phyloP scores from a whole-genome alignment of 1,139 yeast genomes.

The Debaryomycetaceae sp. region DNA sequence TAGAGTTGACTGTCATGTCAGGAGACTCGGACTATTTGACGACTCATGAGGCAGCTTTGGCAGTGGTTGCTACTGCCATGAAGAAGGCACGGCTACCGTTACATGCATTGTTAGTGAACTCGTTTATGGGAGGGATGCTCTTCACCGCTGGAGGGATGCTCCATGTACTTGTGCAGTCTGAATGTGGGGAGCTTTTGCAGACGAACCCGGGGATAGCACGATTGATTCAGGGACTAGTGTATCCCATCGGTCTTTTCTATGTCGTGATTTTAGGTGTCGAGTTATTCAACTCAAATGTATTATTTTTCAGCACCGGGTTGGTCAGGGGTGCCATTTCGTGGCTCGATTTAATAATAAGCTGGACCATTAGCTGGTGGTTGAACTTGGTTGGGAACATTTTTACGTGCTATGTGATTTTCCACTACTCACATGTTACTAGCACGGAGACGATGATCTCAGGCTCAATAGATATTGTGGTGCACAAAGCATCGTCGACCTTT shows the following conservation, averaged over 20 bases:
- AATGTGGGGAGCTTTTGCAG: conserved; percentile 38
- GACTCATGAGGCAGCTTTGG: conserved; percentile 76
- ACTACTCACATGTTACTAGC: conserved; percentile 48
- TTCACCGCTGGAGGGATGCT: conserved; percentile 76
- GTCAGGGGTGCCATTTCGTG: conserved; percentile 66
- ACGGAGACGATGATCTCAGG: conserved; percentile 40
- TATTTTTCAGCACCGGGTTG: conserved; percentile 65
- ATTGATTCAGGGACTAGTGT: conserved; percentile 53
- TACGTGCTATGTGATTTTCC: conserved; percentile 60
- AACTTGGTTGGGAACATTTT: conserved; percentile 63
- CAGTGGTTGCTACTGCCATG: conserved; percentile 81
- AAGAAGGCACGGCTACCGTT: conserved; percentile 66
- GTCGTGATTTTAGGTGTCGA: conserved; percentile 75
- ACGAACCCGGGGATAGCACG: conserved; percentile 53
- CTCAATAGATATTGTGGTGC: conserved; percentile 42
- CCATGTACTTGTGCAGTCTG: conserved; percentile 52
- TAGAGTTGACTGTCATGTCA: conserved; percentile 14
- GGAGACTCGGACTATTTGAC: conserved; percentile 59
- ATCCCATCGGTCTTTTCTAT: conserved; percentile 68
- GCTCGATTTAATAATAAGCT: conserved; percentile 59
- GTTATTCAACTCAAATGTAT: conserved; percentile 65
- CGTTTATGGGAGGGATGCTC: conserved; percentile 66
- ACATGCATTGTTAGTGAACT: conserved; percentile 55
- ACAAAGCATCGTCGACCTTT: conserved; percentile 48
- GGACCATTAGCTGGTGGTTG: conserved; percentile 66